These are phyloP conservation scores for Chalara sp. DNA, from an alignment of 2,329 filamentous ascomycete species.

Conservation along the genomic window DNA sequence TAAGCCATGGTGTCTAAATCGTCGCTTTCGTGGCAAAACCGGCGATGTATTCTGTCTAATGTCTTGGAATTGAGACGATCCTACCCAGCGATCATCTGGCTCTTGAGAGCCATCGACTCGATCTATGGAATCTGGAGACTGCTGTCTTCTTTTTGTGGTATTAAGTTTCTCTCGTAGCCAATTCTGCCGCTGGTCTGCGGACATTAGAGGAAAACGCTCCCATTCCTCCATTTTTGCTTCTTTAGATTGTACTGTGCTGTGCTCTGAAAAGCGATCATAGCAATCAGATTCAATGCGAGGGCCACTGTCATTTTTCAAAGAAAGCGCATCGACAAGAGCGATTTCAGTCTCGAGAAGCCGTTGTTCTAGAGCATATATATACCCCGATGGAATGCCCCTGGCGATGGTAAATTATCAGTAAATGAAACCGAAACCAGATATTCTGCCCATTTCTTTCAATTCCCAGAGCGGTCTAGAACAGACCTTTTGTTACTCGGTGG, in stretches of 20 bases:
- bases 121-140: too few relatives aligned
- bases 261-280: background rate
- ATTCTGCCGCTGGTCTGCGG: background rate
- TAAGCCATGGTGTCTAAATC: too few relatives aligned
- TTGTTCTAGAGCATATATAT: background rate
- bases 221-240: background rate
- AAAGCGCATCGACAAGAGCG: background rate
- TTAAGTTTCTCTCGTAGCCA: background rate
- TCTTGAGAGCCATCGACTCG: too few relatives aligned
- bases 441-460: background rate
- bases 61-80: too few relatives aligned
- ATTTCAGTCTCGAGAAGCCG: background rate
- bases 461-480: background rate
- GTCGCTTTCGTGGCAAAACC: too few relatives aligned
- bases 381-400: background rate
- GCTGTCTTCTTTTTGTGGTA: background rate
- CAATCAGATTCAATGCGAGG: background rate
- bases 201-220: background rate
- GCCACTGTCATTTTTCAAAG: background rate
- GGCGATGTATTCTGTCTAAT: too few relatives aligned
- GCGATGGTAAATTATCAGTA: background rate
- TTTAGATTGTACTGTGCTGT: background rate
- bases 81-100: too few relatives aligned
- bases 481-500: background rate
- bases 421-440: background rate